These are phyloP conservation scores for Exophiala lecanii-corni DNA, from an alignment of 2,329 filamentous ascomycete species.

Conservation along the genomic window DNA sequence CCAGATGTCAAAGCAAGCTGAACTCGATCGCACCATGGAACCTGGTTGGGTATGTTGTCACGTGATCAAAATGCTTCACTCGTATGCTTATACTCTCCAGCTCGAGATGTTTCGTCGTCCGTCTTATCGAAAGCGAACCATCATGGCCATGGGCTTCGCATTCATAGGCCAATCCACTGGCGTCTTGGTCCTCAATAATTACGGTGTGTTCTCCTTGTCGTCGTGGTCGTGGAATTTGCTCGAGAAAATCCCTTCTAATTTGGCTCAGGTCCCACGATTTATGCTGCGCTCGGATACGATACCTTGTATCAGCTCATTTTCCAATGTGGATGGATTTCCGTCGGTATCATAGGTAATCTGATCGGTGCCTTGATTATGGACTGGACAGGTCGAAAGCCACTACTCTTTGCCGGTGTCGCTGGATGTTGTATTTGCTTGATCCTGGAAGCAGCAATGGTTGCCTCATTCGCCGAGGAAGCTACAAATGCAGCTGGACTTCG, in stretches of 20 bases:
- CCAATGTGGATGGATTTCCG: conserved; percentile 19
- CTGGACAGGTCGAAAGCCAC: conserved; percentile 26
- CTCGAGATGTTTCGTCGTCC: conserved; percentile 16
- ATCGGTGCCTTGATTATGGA: conserved; percentile 20
- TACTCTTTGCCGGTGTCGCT: conserved; percentile 26
- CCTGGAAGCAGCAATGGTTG: conserved; percentile 29
- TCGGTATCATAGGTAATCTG: conserved; percentile 18
- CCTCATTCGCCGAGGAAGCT: conserved; percentile 24
- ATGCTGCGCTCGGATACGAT: conserved; percentile 18
- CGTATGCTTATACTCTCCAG: neutral
- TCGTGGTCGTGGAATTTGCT: no score
- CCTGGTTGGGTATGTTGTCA: conserved; percentile 14
- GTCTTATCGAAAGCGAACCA: conserved; percentile 15
- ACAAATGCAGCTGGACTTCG: conserved; percentile 30
- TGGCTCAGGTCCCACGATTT: conserved; percentile 16
- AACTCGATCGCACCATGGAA: conserved; percentile 16
- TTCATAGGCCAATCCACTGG: conserved; percentile 20
- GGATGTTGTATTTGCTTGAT: conserved; percentile 18
- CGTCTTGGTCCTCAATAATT: conserved; percentile 20
- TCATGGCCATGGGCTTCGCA: conserved; percentile 17
- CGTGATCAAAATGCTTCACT: neutral
- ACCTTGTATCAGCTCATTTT: conserved; percentile 17
- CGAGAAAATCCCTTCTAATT: no score
- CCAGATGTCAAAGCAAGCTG: conserved; percentile 21
- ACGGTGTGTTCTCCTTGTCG: conserved; percentile 3